Base-by-base conservation (phyloP, 805 yeast species). In the Pichia kluyveri region DNA sequence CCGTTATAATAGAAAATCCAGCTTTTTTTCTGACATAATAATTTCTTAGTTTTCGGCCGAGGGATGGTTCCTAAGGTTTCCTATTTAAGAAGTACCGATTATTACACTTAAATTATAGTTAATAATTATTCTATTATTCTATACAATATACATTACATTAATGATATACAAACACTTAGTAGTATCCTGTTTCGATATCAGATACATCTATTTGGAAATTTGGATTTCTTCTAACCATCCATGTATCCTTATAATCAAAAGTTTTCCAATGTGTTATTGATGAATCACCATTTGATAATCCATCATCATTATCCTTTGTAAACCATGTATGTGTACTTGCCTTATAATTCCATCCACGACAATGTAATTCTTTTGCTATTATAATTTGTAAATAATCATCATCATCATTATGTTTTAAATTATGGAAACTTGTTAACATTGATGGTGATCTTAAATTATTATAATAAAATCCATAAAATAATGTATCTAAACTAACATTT, bases 391-490 rank as follows among this genome's bases (percentile, higher is more conserved):
- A 78, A 58, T 83, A 83, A 17, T 83, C 73, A 28, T 83, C 86
- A 36, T 52, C 48, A 4, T 47, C 38, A 40, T 48, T 54, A 7
- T 44, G 48, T 8, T 39, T 43, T 26, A 54, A 32, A 27, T 58
- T 57, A 40, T 56, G 54, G 17, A 59, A 45, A 43, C 51, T 54
- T 14, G 62, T 55, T 27, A 54, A 57, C 8, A 54, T 47, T 1
- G 61, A 57, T 6, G 51, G 51, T n/a, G 34, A 36, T 56, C 51
- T 46, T 56, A 59, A 42, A 52, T 59, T 38, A 55, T 82, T 77
- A 65, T 89, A 93, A 69, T 93, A 93, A 67, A 93, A 93, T 44
- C 91, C 85, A 71, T 86, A 93, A 56, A 91, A 90, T 55, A 93
- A 67, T 2, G 98, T 91, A 60, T 89, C 96, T 32, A 81, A 71